Conservation (phyloP, 768 basidiomycete species). For the Lactarius tabidus region DNA sequence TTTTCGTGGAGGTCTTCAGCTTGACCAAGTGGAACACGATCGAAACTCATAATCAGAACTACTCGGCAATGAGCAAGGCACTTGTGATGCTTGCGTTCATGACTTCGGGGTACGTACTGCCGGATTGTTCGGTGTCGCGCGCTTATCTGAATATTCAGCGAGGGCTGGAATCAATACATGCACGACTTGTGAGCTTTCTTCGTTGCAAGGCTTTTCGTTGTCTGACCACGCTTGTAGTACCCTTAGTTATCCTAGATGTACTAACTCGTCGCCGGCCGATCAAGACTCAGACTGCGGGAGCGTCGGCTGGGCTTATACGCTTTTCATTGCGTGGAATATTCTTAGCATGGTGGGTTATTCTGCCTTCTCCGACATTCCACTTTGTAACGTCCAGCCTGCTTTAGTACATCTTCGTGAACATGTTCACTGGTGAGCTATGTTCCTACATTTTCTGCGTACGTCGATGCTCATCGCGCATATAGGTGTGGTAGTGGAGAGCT, state of each 20-base stretch:
- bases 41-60: constrained; percentile 71
- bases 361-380: not conserved
- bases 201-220: not conserved
- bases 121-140: not conserved
- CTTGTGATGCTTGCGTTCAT: constrained; percentile 90
- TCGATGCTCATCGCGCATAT: constrained; percentile 25
- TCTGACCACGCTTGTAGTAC: constrained; percentile 45
- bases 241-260: constrained; percentile 76
- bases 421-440: constrained; percentile 73
- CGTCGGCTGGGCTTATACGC: constrained; percentile 69
- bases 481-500: constrained; percentile 93
- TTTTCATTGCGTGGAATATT: constrained; percentile 95
- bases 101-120: constrained; percentile 73
- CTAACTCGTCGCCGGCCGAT: constrained; percentile 43
- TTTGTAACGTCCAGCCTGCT: not conserved
- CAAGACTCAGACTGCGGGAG: constrained; percentile 86
- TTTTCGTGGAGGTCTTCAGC: constrained; percentile 87
- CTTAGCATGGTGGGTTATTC: constrained; percentile 74
- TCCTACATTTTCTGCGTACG: not conserved
- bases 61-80: constrained; percentile 70
- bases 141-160: constrained; percentile 42
- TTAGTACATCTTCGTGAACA: constrained; percentile 93
- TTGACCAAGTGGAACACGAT: constrained; percentile 79
- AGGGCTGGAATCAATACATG: constrained; percentile 98
- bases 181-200: constrained; percentile 74